Evolutionary conservation across 208 protist species (phyloP).

Genomic region (Herpetomonas samuelpessoai): DNA sequence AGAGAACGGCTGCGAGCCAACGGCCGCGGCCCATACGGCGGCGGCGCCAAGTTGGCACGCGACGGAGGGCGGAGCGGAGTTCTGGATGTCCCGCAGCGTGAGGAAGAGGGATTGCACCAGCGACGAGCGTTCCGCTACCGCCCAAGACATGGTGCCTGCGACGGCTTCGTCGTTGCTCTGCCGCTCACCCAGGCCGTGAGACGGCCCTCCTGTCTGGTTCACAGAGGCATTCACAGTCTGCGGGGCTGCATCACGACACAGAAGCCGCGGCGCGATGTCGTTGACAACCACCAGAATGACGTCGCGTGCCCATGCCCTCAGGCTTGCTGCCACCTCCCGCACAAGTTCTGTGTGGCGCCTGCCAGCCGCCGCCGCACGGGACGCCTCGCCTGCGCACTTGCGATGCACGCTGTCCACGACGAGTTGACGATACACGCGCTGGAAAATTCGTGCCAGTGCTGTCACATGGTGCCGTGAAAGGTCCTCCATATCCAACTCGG

Average conservation of each 20-base stretch:
- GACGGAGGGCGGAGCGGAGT: too few species aligned
- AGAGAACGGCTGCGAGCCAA: too few species aligned
- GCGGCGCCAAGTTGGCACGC: too few species aligned
- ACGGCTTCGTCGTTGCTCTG: too few species aligned
- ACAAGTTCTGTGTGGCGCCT: neutral
- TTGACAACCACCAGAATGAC: constrained; percentile 15
- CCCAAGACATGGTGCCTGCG: too few species aligned
- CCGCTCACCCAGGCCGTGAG: neutral
- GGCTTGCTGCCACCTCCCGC: constrained; percentile 8
- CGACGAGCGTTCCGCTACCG: too few species aligned
- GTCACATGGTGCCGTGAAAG: neutral
- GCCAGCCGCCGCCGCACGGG: neutral
- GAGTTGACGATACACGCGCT: constrained; percentile 22
- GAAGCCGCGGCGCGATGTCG: constrained; percentile 21
- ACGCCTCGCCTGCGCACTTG: too few species aligned
- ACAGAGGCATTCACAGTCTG: constrained; percentile 11
- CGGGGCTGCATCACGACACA: constrained; percentile 14
- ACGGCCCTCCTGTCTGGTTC: too few species aligned
- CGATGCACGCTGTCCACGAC: constrained; percentile 27
- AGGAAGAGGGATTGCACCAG: too few species aligned
- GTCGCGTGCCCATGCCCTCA: constrained; percentile 48
- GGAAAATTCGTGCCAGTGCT: constrained; percentile 17
- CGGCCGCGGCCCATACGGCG: too few species aligned
- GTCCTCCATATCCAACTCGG: neutral
- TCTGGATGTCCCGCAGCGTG: too few species aligned